phyloP scores from a whole-genome alignment of 2,329 filamentous ascomycete genomes.

The Ophiocordyceps camponoti-floridani region DNA sequence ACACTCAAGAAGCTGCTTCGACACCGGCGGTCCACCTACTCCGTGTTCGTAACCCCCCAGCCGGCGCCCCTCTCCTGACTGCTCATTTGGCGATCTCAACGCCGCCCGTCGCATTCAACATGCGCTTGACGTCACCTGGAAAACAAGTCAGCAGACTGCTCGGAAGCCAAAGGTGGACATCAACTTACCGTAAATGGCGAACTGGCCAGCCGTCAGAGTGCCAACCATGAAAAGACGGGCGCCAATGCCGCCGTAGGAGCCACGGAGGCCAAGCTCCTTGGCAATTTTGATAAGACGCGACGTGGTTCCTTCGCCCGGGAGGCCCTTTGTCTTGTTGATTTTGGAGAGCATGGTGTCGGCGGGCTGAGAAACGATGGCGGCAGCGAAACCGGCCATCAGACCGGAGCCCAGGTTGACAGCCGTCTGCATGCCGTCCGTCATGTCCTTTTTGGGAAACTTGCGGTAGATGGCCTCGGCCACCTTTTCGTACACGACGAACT shows the following conservation, averaged over 20 bases:
- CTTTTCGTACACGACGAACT: slow-evolving; percentile 91
- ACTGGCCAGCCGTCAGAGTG: slow-evolving; percentile 63
- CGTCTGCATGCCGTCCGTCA: slow-evolving; percentile 55
- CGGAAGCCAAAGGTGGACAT: background rate
- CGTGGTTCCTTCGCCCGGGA: slow-evolving; percentile 68
- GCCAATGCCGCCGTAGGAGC: slow-evolving; percentile 66
- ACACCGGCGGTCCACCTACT: background rate
- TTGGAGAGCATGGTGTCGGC: slow-evolving; percentile 89
- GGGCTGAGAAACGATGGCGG: slow-evolving; percentile 73
- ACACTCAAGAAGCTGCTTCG: background rate
- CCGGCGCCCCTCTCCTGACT: background rate
- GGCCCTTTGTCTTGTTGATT: slow-evolving; percentile 90
- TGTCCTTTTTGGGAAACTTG: slow-evolving; percentile 49
- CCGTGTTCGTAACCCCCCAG: background rate
- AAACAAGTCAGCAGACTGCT: too few species aligned
- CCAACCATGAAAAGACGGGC: slow-evolving; percentile 49
- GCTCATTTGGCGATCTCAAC: slow-evolving; percentile 10
- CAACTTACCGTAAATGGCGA: slow-evolving; percentile 56
- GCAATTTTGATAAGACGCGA: slow-evolving; percentile 74
- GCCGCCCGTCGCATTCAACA: slow-evolving; percentile 18
- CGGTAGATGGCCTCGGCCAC: slow-evolving; percentile 58
- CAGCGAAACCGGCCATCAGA: slow-evolving; percentile 53
- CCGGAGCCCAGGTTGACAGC: slow-evolving; percentile 53
- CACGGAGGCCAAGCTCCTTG: slow-evolving; percentile 65
- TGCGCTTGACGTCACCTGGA: slow-evolving; percentile 44